phyloP scores from a whole-genome alignment of 371 early-diverging fungal genomes.

The Nematocida minor region DNA sequence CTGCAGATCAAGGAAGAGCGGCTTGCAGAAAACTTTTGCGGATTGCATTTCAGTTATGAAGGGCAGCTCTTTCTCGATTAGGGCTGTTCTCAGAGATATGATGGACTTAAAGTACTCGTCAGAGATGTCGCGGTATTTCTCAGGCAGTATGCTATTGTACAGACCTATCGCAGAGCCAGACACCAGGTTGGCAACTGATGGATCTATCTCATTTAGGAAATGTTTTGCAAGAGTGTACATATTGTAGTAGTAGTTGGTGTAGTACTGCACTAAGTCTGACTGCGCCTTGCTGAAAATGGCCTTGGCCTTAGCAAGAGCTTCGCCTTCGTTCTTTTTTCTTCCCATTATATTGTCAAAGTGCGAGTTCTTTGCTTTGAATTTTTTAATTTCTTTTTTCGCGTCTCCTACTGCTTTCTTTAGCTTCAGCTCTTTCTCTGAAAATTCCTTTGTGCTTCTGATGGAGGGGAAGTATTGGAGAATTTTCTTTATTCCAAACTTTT shows the following conservation, averaged over 20 bases:
- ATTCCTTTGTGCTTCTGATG: neutral
- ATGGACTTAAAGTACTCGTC: neutral
- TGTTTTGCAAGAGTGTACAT: constrained; percentile 8
- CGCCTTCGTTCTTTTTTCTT: neutral
- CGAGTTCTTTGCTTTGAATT: neutral
- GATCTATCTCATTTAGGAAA: constrained; percentile 1
- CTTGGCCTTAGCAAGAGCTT: neutral
- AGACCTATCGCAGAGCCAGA: neutral
- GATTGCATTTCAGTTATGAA: constrained; percentile 32
- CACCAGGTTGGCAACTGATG: neutral
- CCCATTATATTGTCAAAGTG: neutral
- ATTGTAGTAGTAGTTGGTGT: constrained; percentile 34
- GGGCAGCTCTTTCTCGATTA: constrained; percentile 26
- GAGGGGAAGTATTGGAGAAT: neutral
- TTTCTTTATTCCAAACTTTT: neutral
- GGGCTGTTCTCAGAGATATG: constrained; percentile 4
- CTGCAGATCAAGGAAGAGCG: neutral
- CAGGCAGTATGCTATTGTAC: constrained; percentile 18
- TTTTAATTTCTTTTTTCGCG: neutral
- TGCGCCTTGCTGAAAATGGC: neutral
- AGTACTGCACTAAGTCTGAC: neutral
- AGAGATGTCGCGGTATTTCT: neutral
- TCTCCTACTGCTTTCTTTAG: neutral
- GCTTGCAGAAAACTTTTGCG: neutral
- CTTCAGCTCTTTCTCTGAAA: neutral